A percentile compares a stretch with the other conserved stretches of the same genome.
Evolutionary conservation across 2,329 filamentous ascomycete species (phyloP).

Genomic region (Trichoderma oligosporum): DNA sequence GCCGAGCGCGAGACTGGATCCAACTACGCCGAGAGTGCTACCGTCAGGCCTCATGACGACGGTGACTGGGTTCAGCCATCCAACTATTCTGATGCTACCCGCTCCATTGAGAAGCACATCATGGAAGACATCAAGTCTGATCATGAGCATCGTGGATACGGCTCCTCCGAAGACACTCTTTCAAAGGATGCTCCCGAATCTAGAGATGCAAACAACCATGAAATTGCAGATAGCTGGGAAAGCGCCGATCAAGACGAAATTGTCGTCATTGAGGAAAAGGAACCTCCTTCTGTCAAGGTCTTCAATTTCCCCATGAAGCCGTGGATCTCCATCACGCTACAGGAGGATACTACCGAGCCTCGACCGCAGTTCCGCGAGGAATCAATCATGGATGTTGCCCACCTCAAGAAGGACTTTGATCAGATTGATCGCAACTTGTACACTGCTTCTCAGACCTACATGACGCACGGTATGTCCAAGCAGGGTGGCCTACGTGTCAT

Average conservation of each 20-base stretch:
- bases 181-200: constrained; percentile 39
- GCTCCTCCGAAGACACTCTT: constrained; percentile 49
- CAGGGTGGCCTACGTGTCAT: constrained; percentile 91
- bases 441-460: constrained; percentile 83
- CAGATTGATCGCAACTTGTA: constrained; percentile 93
- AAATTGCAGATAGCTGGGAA: constrained; percentile 85
- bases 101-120: constrained; percentile 22
- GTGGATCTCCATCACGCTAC: constrained; percentile 83
- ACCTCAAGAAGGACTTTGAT: constrained; percentile 95
- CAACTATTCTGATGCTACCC: constrained; percentile 22
- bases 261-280: constrained; percentile 62
- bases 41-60: constrained; percentile 40
- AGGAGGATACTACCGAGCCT: constrained; percentile 51
- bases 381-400: constrained; percentile 84
- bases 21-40: constrained; percentile 37
- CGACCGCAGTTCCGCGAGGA: constrained; percentile 69
- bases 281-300: constrained; percentile 66
- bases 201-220: constrained; percentile 52
- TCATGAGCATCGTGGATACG: constrained; percentile 51
- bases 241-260: constrained; percentile 72
- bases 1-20: constrained; percentile 49
- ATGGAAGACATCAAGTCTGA: constrained; percentile 44
- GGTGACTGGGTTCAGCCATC: constrained; percentile 30
- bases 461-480: constrained; percentile 91
- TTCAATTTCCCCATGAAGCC: constrained; percentile 97